Evolutionary conservation across 345 rosid species (phyloP).

Genomic region (Pistacia vera): DNA sequence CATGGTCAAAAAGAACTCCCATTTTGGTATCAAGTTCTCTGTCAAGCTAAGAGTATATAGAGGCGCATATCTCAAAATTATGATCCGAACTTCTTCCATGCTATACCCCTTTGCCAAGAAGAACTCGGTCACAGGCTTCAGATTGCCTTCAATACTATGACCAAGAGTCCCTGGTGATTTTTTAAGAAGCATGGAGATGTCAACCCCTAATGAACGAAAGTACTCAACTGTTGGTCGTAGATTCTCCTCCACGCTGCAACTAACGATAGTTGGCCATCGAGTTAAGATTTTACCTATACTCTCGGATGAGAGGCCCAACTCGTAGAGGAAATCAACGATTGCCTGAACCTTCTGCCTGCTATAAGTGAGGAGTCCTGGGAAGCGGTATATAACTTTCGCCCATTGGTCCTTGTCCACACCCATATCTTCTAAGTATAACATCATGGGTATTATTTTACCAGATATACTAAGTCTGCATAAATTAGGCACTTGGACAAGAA

Average conservation of each 20-base stretch:
- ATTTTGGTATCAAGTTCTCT: constrained; percentile 28
- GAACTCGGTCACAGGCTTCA: constrained; percentile 45
- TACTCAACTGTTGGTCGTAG: constrained; percentile 41
- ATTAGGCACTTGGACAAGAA: neutral
- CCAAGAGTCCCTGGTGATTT: constrained; percentile 46
- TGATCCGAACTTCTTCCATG: constrained; percentile 5
- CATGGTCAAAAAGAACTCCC: constrained; percentile 40
- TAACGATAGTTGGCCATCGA: constrained; percentile 38
- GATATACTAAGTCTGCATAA: neutral
- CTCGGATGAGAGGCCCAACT: constrained; percentile 46
- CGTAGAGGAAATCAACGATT: constrained; percentile 38
- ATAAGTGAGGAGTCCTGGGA: constrained; percentile 41
- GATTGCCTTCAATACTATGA: constrained; percentile 40
- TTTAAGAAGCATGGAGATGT: constrained; percentile 34
- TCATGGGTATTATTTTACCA: neutral
- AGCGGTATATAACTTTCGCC: constrained; percentile 49
- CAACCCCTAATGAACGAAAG: constrained; percentile 38
- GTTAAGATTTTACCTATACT: constrained; percentile 44
- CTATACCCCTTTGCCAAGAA: constrained; percentile 44
- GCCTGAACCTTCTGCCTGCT: constrained; percentile 43
- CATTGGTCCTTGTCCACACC: constrained; percentile 34
- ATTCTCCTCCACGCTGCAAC: constrained; percentile 22
- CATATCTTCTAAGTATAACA: neutral
- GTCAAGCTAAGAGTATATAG: constrained; percentile 43
- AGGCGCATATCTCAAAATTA: constrained; percentile 40